Evolutionary conservation across 805 yeast species (phyloP), one percentile per base, ranked within the genome.

Genomic region (Sugiyamaella qingdaonensis): DNA sequence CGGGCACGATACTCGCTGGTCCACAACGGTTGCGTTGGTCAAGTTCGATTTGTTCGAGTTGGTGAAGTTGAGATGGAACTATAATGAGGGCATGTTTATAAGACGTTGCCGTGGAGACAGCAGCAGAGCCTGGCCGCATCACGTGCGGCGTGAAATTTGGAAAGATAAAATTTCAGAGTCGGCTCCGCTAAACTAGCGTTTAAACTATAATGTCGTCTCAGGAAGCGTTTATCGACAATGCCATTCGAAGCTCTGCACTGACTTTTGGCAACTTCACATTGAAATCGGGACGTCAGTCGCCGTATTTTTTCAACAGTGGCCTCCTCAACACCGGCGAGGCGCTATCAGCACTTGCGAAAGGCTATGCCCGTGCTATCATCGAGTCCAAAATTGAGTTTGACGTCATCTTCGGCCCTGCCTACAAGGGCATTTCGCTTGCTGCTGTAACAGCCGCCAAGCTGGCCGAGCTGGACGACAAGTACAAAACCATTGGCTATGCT

Each of bases 251-350:
- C 52, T 74, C 85, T 61, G 96, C 97, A 13, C 78, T 92, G 62
- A 82, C 84, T 66, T 94, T 92, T 68, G 98, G 98, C 49, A 70
- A 78, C 48, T 92, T 88, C 78, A 89, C 95, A 11, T 78, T 92
- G 68, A 92, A 92, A 70, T 85, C 95, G 1, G 98, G 98, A 21
- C 82, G 99, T 63, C 72, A 75, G 54, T 91, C 97, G n/a, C 99
- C 99, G 48, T 92, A 94, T 71, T 92, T 94, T 66, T 91, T 92
- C 80, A 91, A 91, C 73, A 73, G 89, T 71, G 98, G 97, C n/a
- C 77, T 85, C 53, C 89, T 92, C 79, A 80, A 80, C 71, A 82
- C 89, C 7, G 97, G 96, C 36, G 79, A 79, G 59, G 78, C 86
- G 54, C 76, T 92, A 56, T 81, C 88, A n/a, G 81, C 83, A 39